Base-by-base conservation (phyloP, 106 monocot species). In the Chionographis japonica region DNA sequence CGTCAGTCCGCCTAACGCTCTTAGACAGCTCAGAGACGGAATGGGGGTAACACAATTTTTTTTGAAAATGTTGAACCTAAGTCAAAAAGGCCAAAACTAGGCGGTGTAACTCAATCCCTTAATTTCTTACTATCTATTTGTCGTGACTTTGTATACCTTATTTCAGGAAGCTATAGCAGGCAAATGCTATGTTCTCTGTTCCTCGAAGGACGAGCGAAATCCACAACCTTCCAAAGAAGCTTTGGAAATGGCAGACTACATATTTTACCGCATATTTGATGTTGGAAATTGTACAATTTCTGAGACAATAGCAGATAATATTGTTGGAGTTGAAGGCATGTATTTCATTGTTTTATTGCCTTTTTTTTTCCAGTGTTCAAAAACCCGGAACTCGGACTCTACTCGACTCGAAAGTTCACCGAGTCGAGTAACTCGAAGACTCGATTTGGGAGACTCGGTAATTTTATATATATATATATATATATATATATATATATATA, bases 121-220 rank as follows among this genome's bases (percentile, higher is more conserved):
- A 1, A n/a, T 57, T 0, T 68, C 35, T 40, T 43, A 2, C 46
- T 73, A 14, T 39, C 3, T 14, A 37, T 63, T 43, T 49, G 20
- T 8, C 56, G 37, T 14, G 2, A 9, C 40, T 42, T 38, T 53
- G 1, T 27, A 27, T 27, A 27, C 0, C 13, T 56, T 65, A 1
- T 58, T 58, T 54, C 58, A 87, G 87, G 87, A 87, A 77, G 70
- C 83, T 61, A 71, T 87, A 58, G 76, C 76, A 73, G 87, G 79
- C 50, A 87, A 83, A 65, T 87, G 87, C 60, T 61, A 50, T 74
- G 87, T 87, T 3, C 65, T 82, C 55, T 87, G 83, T 66, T 74
- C 70, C 8, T 83, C 73, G 58, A 58, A 61, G 19, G 87, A 87
- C 64, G 60, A 61, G 54, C 73, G 80, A 52, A 83, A 87, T 71